Conservation (phyloP, 441 rosid genomes). For the Brassica hybrid region DNA sequence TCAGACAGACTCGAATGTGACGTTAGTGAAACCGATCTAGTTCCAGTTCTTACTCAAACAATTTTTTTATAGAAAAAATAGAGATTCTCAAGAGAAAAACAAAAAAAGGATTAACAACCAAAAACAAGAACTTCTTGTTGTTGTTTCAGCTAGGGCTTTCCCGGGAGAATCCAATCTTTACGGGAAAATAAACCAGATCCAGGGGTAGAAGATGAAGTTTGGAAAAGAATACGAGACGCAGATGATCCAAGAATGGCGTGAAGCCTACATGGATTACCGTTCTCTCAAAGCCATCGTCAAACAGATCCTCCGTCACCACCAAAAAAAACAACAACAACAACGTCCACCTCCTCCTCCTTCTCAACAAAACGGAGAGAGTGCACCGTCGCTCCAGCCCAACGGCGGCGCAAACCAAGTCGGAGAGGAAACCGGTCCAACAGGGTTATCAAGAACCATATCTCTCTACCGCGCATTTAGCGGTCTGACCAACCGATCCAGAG, state of each 20-base stretch:
- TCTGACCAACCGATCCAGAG: slow-evolving; percentile 47
- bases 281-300: slow-evolving; percentile 57
- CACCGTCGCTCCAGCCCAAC: slow-evolving; percentile 7
- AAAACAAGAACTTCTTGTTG: neutral
- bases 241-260: slow-evolving; percentile 78
- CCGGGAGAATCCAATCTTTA: slow-evolving; percentile 19
- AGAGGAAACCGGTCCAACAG: neutral
- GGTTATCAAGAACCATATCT: slow-evolving; percentile 51
- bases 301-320: slow-evolving; percentile 42
- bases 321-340: slow-evolving; percentile 26
- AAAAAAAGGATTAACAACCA: neutral
- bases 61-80: neutral
- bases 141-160: slow-evolving; percentile 10
- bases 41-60: slow-evolving; percentile 10
- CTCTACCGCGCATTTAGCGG: slow-evolving; percentile 86
- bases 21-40: neutral
- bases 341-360: slow-evolving; percentile 9
- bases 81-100: neutral
- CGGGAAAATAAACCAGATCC: slow-evolving; percentile 20
- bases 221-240: slow-evolving; percentile 67
- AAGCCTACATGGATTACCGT: slow-evolving; percentile 74
- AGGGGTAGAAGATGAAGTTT: slow-evolving; percentile 33
- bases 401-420: neutral
- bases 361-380: slow-evolving; percentile 7
- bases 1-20: slow-evolving; percentile 3